phyloP scores from a whole-genome alignment of 2,329 filamentous ascomycete genomes.

The Phialocephala sp. region DNA sequence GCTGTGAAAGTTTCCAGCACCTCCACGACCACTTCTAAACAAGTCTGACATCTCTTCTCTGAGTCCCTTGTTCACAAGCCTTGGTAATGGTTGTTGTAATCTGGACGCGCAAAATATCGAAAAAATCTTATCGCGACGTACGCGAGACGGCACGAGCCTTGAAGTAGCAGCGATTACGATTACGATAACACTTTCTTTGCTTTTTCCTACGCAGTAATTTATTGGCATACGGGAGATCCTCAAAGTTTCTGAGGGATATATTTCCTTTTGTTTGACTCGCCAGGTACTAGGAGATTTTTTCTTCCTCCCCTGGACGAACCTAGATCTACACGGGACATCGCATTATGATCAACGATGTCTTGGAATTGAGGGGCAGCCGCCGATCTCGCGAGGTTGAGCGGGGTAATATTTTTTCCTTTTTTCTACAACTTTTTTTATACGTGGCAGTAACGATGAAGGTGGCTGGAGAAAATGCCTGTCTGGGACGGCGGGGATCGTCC shows the following conservation, averaged over 20 bases:
- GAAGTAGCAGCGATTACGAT: neutral
- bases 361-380: conserved; percentile 5
- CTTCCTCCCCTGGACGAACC: neutral
- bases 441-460: conserved; percentile 3
- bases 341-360: conserved; percentile 9
- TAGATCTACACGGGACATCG: neutral
- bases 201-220: neutral
- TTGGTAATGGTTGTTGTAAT: neutral
- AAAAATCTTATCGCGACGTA: neutral
- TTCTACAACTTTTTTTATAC: conserved; percentile 7
- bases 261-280: neutral
- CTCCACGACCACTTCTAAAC: conserved; percentile 60
- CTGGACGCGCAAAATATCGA: neutral
- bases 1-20: conserved; percentile 67
- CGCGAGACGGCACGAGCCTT: neutral
- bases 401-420: neutral
- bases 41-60: conserved; percentile 32
- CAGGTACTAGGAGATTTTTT: neutral
- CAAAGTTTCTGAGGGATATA: neutral
- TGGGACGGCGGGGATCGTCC: conserved; percentile 2
- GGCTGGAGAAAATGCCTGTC: neutral
- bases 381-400: neutral
- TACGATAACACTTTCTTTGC: neutral
- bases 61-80: neutral
- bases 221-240: neutral